A percentile compares a stretch with the other conserved stretches of the same genome.
phyloP scores from a whole-genome alignment of 2,329 filamentous ascomycete genomes.

The Pyrenophora teres region DNA sequence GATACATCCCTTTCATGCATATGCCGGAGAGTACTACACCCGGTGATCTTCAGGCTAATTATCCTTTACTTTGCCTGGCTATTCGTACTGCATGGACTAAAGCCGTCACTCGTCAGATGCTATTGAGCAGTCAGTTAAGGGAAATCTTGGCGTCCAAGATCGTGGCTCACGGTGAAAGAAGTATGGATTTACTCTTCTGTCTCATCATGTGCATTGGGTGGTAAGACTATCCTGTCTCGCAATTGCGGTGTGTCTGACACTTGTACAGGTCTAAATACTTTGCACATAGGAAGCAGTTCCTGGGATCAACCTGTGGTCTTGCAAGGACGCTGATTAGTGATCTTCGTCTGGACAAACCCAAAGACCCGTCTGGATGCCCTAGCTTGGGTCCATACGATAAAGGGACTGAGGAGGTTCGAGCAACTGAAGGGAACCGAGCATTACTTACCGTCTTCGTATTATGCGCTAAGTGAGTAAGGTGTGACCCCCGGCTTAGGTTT shows the following conservation, averaged over 20 bases:
- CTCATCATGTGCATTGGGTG: slow-evolving; percentile 29
- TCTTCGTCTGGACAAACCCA: slow-evolving; percentile 25
- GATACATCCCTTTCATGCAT: slow-evolving; percentile 20
- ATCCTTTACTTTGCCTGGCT: slow-evolving; percentile 18
- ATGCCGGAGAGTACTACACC: slow-evolving; percentile 11
- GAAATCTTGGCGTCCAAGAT: slow-evolving; percentile 24
- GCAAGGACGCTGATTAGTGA: slow-evolving; percentile 26
- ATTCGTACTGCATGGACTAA: slow-evolving; percentile 27
- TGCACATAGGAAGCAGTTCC: slow-evolving; percentile 20
- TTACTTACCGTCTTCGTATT: slow-evolving; percentile 56
- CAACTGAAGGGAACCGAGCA: slow-evolving; percentile 58
- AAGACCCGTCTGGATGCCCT: slow-evolving; percentile 11
- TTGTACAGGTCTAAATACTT: slow-evolving; percentile 22
- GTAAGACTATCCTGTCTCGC: slow-evolving; percentile 1
- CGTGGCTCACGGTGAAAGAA: slow-evolving; percentile 29
- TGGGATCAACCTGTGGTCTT: slow-evolving; percentile 21
- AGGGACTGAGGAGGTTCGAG: slow-evolving; percentile 23
- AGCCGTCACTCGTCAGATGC: slow-evolving; percentile 14
- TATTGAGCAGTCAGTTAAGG: slow-evolving; percentile 22
- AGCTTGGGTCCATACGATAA: slow-evolving; percentile 6
- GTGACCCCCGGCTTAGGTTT: neutral
- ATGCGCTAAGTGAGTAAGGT: slow-evolving; percentile 43
- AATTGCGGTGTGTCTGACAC: neutral
- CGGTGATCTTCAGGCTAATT: slow-evolving; percentile 8
- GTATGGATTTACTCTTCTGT: slow-evolving; percentile 27